These are phyloP conservation scores for Fusarium sp. DNA, from an alignment of 2,329 filamentous ascomycete species.

Conservation along the genomic window DNA sequence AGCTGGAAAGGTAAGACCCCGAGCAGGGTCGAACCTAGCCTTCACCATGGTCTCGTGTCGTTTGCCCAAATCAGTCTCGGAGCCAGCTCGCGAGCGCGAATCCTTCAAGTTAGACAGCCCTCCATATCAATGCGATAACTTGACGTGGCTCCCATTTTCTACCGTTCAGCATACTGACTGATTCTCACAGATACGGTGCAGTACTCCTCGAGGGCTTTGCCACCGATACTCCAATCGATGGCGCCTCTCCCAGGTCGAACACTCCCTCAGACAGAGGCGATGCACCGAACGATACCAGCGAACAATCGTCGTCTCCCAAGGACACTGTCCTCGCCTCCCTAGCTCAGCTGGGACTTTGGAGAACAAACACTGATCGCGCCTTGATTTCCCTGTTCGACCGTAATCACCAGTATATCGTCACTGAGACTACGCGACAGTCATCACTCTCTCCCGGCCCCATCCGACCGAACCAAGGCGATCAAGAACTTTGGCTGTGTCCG, in stretches of 20 bases:
- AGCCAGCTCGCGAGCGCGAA: slow-evolving; percentile 35
- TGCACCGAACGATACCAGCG: neutral
- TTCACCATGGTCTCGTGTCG: slow-evolving; percentile 18
- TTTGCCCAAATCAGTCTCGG: slow-evolving; percentile 25
- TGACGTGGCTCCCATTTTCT: too few relatives aligned
- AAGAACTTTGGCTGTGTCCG: slow-evolving; percentile 46
- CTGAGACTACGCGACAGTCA: slow-evolving; percentile 61
- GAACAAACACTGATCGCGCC: slow-evolving; percentile 58
- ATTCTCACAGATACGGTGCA: slow-evolving; percentile 24
- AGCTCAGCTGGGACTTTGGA: slow-evolving; percentile 64
- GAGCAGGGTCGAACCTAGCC: neutral
- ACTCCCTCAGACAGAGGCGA: neutral
- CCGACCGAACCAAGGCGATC: slow-evolving; percentile 16
- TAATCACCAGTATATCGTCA: slow-evolving; percentile 64
- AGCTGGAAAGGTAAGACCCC: neutral
- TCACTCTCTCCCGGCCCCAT: slow-evolving; percentile 54
- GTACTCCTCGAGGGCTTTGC: slow-evolving; percentile 28
- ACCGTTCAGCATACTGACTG: slow-evolving; percentile 1
- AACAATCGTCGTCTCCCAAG: slow-evolving; percentile 6
- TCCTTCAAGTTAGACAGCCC: slow-evolving; percentile 20
- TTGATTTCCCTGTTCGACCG: slow-evolving; percentile 68
- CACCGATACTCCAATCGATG: slow-evolving; percentile 21
- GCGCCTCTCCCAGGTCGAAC: slow-evolving; percentile 5
- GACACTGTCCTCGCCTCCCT: slow-evolving; percentile 63
- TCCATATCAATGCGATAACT: too few relatives aligned